Evolutionary conservation across 2,329 filamentous ascomycete genomes (phyloP).

Genomic region (Exophiala lecanii-corni): DNA sequence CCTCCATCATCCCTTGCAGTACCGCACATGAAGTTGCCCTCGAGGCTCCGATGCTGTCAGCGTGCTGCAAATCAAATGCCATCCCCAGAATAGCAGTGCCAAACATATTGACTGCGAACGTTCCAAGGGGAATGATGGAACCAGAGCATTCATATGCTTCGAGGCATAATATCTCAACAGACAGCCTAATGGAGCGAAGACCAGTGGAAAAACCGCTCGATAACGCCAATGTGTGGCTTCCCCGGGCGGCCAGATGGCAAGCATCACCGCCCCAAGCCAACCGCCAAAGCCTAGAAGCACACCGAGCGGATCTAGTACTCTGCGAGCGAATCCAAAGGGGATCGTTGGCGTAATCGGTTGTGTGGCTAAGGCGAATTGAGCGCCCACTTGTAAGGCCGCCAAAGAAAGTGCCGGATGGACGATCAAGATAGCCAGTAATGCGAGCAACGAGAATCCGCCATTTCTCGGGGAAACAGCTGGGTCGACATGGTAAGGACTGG

Average conservation of each 20-base stretch:
- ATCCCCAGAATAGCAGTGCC: slow-evolving; percentile 70
- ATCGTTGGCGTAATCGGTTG: slow-evolving; percentile 57
- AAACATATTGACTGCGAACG: slow-evolving; percentile 70
- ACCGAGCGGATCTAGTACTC: slow-evolving; percentile 55
- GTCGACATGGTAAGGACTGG: slow-evolving; percentile 26
- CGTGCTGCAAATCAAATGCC: slow-evolving; percentile 70
- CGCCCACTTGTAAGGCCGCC: slow-evolving; percentile 62
- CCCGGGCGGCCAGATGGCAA: slow-evolving; percentile 63
- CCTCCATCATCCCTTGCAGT: slow-evolving; percentile 58
- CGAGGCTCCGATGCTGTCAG: slow-evolving; percentile 40
- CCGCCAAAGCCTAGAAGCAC: slow-evolving; percentile 61
- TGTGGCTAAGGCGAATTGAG: slow-evolving; percentile 63
- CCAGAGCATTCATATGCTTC: slow-evolving; percentile 59
- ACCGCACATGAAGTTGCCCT: slow-evolving; percentile 54
- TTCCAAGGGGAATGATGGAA: slow-evolving; percentile 72
- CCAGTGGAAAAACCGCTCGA: slow-evolving; percentile 64
- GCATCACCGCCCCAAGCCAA: slow-evolving; percentile 69
- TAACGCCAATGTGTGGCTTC: slow-evolving; percentile 61
- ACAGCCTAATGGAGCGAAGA: slow-evolving; percentile 74
- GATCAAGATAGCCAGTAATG: slow-evolving; percentile 65
- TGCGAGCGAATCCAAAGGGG: slow-evolving; percentile 50
- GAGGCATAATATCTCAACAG: slow-evolving; percentile 67
- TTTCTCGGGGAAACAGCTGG: slow-evolving; percentile 46
- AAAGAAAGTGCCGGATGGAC: slow-evolving; percentile 65
- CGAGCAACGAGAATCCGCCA: slow-evolving; percentile 73